Conservation (phyloP, 768 basidiomycete species). For the Pholiota molesta region DNA sequence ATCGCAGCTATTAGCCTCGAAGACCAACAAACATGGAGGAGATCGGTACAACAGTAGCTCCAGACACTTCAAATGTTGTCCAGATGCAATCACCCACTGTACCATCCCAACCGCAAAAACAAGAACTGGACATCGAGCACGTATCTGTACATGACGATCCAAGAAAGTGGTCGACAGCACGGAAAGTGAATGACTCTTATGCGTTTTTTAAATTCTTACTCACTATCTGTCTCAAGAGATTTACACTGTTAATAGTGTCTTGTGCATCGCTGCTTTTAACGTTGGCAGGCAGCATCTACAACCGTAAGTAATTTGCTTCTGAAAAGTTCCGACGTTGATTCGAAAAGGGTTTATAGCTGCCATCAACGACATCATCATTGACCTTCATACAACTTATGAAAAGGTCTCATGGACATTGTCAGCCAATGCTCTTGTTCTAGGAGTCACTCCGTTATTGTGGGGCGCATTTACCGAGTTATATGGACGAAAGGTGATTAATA, state of each 20-base stretch:
- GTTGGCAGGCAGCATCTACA: conserved; percentile 14
- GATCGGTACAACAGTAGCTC: too few relatives aligned
- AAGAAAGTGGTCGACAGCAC: conserved; percentile 6
- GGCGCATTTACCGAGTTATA: conserved; percentile 12
- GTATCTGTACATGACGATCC: conserved; percentile 9
- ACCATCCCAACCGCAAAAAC: too few relatives aligned
- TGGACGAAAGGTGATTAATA: conserved; percentile 5
- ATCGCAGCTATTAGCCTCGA: too few relatives aligned
- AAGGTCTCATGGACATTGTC: conserved; percentile 15
- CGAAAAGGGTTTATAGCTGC: not conserved
- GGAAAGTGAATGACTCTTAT: not conserved
- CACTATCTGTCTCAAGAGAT: conserved; percentile 1
- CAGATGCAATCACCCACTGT: too few relatives aligned
- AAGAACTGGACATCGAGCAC: conserved; percentile 6
- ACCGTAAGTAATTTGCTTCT: conserved; percentile 5
- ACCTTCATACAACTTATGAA: conserved; percentile 11
- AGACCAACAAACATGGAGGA: too few relatives aligned
- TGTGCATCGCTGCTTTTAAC: conserved; percentile 13
- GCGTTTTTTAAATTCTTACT: not conserved
- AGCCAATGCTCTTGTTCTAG: conserved; percentile 4
- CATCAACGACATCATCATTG: conserved; percentile 13
- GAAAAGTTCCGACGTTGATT: not conserved
- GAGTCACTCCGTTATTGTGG: conserved; percentile 9
- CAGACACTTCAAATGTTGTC: too few relatives aligned
- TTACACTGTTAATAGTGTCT: conserved; percentile 15